Evolutionary conservation across 495 filamentous ascomycete genomes (phyloP).

Genomic region (Neurospora sp.): DNA sequence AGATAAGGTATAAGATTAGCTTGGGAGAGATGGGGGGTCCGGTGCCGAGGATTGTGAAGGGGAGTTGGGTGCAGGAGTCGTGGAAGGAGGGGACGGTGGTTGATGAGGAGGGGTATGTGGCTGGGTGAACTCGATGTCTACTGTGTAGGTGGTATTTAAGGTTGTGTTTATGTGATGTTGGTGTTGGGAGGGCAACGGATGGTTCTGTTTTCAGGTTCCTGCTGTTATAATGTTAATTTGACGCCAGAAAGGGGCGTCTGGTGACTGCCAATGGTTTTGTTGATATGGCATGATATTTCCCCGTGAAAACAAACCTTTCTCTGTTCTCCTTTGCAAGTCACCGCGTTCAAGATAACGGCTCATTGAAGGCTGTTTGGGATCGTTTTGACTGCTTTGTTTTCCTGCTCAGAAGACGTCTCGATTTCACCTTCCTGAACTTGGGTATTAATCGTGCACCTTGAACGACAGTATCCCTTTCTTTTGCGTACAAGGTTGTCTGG

Average conservation of each 20-base stretch:
- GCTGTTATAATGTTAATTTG: not conserved
- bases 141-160: not conserved
- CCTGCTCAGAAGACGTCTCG: not conserved
- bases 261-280: not conserved
- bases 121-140: conserved; percentile 1
- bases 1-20: conserved; percentile 36
- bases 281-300: not conserved
- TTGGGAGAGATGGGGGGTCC: conserved; percentile 20
- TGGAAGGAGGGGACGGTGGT: conserved; percentile 70
- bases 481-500: not conserved
- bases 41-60: conserved; percentile 61
- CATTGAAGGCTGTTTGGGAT: not conserved
- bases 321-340: not conserved
- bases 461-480: not conserved
- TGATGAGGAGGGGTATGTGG: conserved; percentile 64
- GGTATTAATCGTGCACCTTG: not conserved
- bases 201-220: not conserved
- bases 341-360: not conserved
- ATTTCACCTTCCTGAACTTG: not conserved
- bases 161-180: not conserved
- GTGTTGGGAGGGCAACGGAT: not conserved
- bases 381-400: not conserved
- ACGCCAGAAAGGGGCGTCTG: not conserved
- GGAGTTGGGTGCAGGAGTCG: conserved; percentile 67
- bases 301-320: not conserved